Base-by-base conservation (phyloP, 1,284 basidiomycete genomes). In the Cutaneotrichosporon dermatis region DNA sequence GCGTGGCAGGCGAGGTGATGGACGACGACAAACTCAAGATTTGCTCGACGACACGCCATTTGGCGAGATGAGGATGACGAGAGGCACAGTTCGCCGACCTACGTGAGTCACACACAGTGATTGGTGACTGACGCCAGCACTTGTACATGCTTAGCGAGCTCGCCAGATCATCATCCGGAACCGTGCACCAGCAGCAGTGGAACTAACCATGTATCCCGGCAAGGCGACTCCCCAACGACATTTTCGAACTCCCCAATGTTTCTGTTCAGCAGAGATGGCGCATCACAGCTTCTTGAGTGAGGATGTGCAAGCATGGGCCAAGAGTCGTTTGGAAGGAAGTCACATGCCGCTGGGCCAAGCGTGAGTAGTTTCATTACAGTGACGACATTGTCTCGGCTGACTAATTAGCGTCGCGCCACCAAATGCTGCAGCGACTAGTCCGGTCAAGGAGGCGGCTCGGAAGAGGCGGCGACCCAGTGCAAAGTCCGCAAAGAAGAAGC, bases 71-170 rank as follows among this genome's bases (percentile, higher is more conserved):
- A 85, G 76, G 85, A 89, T 79, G 90, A 89, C 44, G 50, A 53
- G 15, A 15, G 44, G 15, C 44, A 53, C 45, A 50, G 43, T 2
- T 59, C 56, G 6, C 50, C 59, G 4, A 58, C 57, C 8, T 55
- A 60, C 9, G 62, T 63, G 51, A 58, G 62, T 60, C 25, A 12
- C 11, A 15, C 16, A 25, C 8, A 16, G 33, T 33, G 4, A 8
- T n/a, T 16, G 15, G 36, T 48, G 11, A 49, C 58, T 62, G 55
- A 62, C 13, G 25, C 25, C 69, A 96, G 90, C 89, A 90, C 70
- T 80, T 99, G 36, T 97, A 96, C 72, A 83, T 86, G n/a, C 81
- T 92, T 51, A 87, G 87, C 64, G 96, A 99, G 70, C 80, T 99
- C 4, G 87, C 93, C 90, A 96, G 76, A 84, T 91, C 63, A 79